Conservation (phyloP, 805 yeast genomes). For the Sugiyamaella marilandica region DNA sequence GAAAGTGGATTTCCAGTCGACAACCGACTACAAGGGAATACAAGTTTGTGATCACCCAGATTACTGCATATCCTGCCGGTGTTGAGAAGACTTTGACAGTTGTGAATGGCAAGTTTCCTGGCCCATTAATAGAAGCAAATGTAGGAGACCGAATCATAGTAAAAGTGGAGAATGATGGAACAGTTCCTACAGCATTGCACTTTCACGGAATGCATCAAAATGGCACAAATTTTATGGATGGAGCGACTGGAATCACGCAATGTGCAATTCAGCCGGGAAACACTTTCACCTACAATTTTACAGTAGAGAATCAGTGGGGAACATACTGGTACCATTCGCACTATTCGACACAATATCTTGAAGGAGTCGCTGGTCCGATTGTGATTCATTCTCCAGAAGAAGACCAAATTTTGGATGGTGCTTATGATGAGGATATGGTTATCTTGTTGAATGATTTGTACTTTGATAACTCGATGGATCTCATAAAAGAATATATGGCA, state of each 20-base stretch:
- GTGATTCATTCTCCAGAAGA: slow-evolving; percentile 39
- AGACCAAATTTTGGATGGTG: slow-evolving; percentile 25
- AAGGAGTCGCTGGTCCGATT: slow-evolving; percentile 47
- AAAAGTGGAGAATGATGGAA: slow-evolving; percentile 36
- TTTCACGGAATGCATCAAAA: slow-evolving; percentile 50
- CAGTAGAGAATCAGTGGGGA: slow-evolving; percentile 40
- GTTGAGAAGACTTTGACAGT: slow-evolving; percentile 32
- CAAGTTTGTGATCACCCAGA: slow-evolving; percentile 20
- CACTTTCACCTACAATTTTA: slow-evolving; percentile 41
- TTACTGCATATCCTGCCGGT: slow-evolving; percentile 22
- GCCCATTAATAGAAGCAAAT: slow-evolving; percentile 42
- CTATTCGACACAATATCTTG: slow-evolving; percentile 42
- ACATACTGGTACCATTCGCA: slow-evolving; percentile 58
- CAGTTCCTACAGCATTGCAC: slow-evolving; percentile 43
- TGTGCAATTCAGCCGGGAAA: slow-evolving; percentile 45
- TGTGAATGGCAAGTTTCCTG: slow-evolving; percentile 47
- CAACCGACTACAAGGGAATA: slow-evolving; percentile 21
- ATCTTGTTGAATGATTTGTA: slow-evolving; percentile 41
- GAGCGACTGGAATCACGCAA: slow-evolving; percentile 48
- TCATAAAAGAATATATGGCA: slow-evolving; percentile 36
- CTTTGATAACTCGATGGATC: slow-evolving; percentile 33
- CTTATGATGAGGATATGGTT: slow-evolving; percentile 32
- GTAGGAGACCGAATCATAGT: slow-evolving; percentile 37
- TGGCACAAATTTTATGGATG: slow-evolving; percentile 47
- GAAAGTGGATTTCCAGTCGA: slow-evolving; percentile 12